Percentiles rank a stretch among this genome's conserved stretches.
phyloP scores from a whole-genome alignment of 768 basidiomycete species.

The Amanita pallidorosea region DNA sequence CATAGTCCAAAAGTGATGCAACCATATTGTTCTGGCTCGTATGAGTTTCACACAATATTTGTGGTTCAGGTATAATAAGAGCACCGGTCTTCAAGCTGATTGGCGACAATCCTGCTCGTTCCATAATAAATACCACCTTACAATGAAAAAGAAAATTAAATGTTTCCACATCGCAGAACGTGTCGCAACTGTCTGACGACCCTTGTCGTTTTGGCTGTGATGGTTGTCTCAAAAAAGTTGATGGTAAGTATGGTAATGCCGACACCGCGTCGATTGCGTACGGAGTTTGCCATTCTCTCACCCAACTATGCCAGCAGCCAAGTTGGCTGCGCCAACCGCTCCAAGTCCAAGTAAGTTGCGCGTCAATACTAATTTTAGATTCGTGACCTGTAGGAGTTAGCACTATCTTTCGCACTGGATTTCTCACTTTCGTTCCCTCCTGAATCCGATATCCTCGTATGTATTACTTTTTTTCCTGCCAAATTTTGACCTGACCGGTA shows the following conservation, averaged over 20 bases:
- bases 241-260: neutral
- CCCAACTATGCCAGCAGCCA: too few relatives aligned
- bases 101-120: neutral
- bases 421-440: too few relatives aligned
- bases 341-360: too few relatives aligned
- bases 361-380: too few relatives aligned
- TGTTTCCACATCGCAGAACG: neutral
- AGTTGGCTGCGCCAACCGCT: too few relatives aligned
- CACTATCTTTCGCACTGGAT: too few relatives aligned
- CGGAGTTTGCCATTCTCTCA: neutral
- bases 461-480: too few relatives aligned
- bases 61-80: neutral
- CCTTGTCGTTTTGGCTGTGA: neutral
- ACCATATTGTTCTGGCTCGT: neutral
- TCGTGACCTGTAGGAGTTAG: too few relatives aligned
- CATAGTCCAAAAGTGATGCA: neutral
- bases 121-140: neutral
- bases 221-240: neutral
- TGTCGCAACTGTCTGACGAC: neutral
- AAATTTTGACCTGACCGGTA: neutral
- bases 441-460: too few relatives aligned
- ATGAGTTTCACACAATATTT: neutral
- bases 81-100: neutral
- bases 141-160: neutral
- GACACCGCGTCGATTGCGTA: neutral